Evolutionary conservation across 495 filamentous ascomycete species (phyloP), one percentile per base, ranked within the genome.

Genomic region (Lepidopterella palustris): DNA sequence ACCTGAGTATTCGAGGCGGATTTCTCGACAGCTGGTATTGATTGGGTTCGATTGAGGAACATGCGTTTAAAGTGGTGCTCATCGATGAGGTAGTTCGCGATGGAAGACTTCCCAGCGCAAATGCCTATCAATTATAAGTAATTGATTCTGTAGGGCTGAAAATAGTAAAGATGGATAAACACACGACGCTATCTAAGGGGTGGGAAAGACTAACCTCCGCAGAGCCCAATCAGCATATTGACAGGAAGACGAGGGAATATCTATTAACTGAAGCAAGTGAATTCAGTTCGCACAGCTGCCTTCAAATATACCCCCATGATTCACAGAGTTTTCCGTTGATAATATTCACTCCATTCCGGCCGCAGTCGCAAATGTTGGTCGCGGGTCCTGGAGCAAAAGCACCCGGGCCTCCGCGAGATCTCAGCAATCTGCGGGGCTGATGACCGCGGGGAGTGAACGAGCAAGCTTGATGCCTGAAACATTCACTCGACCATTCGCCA

Each of bases 181-280:
- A 35, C 31, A 35, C 5, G 45, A 18, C 18, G 45, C 11, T 6
- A 21, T 51, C 11, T 21, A 28, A 6, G 13, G 47, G 26, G 47
- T 11, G 47, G 29, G 31, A 53, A 25, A 45, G 24, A 68, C 76
- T 73, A 79, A 90, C 91, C 85, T 73, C 93, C 92, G 72, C 90
- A 97, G 57, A 98, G 77, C 45, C 93, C 92, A 60, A 98, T 89
- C 23, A 98, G 82, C 92, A 97, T 97, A 15, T 27, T 57, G 55
- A 20, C 13, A 45, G 45, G 35, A 26, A 27, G 1, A 20, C 13
- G 15, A 50, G 5, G 11, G 20, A 31, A 26, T 15, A 28, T 28
- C 11, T 29, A 28, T 32, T 54, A 40, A 15, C 21, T 5, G 15
- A 28, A n/a, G n/a, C 10, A 32, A 28, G 27, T 21, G 25, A 4